Evolutionary conservation across 768 basidiomycete genomes (phyloP), one percentile per base, ranked within the genome.

Genomic region (Aureoboletus auriporus): DNA sequence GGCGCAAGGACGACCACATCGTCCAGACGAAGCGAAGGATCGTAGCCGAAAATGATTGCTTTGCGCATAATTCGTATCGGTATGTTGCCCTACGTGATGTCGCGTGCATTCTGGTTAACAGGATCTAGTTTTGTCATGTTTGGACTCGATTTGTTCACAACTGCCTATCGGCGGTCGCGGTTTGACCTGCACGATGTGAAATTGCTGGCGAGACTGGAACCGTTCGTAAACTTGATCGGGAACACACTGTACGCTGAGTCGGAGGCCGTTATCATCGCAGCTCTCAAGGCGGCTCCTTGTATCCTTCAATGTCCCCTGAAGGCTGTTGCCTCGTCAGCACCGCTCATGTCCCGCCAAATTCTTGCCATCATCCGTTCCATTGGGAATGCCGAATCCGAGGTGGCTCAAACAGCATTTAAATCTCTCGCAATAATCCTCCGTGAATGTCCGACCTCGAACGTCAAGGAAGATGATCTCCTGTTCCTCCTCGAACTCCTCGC

Each of bases 191-290:
- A 79, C 23, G 84, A 96, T 56, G 52, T 74, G 8, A 71, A 78
- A n/a, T 74, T 89, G 44, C 75, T 93, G 49, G 73, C 84, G n/a
- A 84, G 93, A 28, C 72, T 99, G 20, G 92, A 93, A 50, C 79
- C 92, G 0, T 87, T 97, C 72, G 84, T 95, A 12, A 73, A 80
- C 29, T 80, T 85, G 12, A 85, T 98, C 47, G 95, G 95, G 29
- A 93, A 97, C 62, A 86, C 91, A 0, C 78, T 99, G 1, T 97
- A 96, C 65, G 88, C 94, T 2, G 83, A 77, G 29, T 83, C 83
- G 42, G 78, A 84, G 8, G 73, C 82, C 7, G 89, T 98, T 6
- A 71, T 95, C 13, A 68, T 78, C 8, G 76, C 86, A 0, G 89
- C 85, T 12, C 71, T 98, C 52, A 89, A 86, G 57, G 85, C 88